These are phyloP conservation scores for Laetiporus sulphureus DNA, from an alignment of 1,284 basidiomycete genomes.

Conservation along the genomic window DNA sequence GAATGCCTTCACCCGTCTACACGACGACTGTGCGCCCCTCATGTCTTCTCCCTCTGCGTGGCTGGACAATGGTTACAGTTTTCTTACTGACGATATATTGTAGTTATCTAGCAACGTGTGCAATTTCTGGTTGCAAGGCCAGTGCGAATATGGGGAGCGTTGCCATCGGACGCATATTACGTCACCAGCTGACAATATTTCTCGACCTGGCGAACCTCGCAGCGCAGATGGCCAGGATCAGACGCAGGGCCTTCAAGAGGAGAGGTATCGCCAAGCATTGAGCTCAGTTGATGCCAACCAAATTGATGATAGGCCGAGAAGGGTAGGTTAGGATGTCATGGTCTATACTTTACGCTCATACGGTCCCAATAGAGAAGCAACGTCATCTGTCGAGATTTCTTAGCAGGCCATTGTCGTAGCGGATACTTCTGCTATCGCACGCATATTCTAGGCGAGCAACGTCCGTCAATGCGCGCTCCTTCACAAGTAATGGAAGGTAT, in stretches of 20 bases:
- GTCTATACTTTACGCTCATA: not conserved
- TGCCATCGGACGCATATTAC: not conserved
- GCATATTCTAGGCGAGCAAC: not conserved
- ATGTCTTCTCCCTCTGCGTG: too few relatives aligned
- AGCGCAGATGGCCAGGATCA: not conserved
- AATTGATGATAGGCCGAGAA: not conserved
- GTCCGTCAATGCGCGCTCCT: too few relatives aligned
- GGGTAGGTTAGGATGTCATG: not conserved
- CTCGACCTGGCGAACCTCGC: not conserved
- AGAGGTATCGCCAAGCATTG: too few relatives aligned
- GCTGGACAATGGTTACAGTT: not conserved
- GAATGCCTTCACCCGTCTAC: too few relatives aligned
- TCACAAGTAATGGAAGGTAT: too few relatives aligned
- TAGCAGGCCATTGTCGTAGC: not conserved
- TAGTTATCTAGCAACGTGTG: not conserved
- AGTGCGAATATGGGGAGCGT: not conserved
- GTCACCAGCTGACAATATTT: not conserved
- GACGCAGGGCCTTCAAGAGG: not conserved
- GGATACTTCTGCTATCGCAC: not conserved
- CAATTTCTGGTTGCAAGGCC: not conserved
- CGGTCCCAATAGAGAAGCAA: not conserved
- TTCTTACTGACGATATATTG: not conserved
- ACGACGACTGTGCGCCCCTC: too few relatives aligned
- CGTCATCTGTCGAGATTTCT: slow-evolving; percentile 1
- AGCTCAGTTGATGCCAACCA: too few relatives aligned